A percentile compares a stretch with the other conserved stretches of the same genome.
These are phyloP conservation scores for Chalciporus piperatus DNA, from an alignment of 768 basidiomycete genomes.

Conservation along the genomic window DNA sequence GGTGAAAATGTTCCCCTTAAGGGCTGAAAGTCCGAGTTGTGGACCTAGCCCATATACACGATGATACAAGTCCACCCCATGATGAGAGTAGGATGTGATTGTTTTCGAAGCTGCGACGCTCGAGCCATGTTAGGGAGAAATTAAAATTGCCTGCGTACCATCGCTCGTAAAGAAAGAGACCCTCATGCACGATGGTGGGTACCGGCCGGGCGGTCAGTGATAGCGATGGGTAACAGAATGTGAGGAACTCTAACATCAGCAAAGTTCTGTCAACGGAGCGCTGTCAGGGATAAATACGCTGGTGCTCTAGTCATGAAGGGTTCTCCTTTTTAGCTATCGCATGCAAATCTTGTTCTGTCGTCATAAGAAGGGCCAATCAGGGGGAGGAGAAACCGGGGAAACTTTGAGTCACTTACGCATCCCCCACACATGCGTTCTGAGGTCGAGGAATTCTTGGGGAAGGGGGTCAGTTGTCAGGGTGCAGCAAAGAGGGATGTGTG, in stretches of 20 bases:
- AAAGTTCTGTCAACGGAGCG: neutral
- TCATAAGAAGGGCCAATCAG: neutral
- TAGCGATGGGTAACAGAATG: neutral
- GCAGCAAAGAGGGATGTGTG: neutral
- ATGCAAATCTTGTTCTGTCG: conserved; percentile 77
- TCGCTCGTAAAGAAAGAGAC: neutral
- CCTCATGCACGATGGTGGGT: neutral
- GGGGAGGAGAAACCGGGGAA: neutral
- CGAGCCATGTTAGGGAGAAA: too few species aligned
- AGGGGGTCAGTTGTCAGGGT: neutral
- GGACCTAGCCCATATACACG: too few species aligned
- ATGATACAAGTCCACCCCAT: too few species aligned
- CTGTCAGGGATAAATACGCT: conserved; percentile 6
- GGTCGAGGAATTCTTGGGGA: conserved; percentile 68
- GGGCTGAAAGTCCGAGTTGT: too few species aligned
- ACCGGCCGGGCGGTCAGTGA: neutral
- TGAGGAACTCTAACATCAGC: neutral
- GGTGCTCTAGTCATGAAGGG: conserved; percentile 53
- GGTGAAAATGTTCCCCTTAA: too few species aligned
- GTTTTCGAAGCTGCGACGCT: too few species aligned
- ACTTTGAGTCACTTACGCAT: conserved; percentile 59
- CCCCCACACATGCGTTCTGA: conserved; percentile 82
- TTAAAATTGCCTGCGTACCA: too few species aligned
- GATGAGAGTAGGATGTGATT: too few species aligned
- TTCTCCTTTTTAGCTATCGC: conserved; percentile 64